A percentile compares a stretch with the other conserved stretches of the same genome.
phyloP scores from a whole-genome alignment of 176 grass and related monocot genomes.

The Eragrostis nindensis region DNA sequence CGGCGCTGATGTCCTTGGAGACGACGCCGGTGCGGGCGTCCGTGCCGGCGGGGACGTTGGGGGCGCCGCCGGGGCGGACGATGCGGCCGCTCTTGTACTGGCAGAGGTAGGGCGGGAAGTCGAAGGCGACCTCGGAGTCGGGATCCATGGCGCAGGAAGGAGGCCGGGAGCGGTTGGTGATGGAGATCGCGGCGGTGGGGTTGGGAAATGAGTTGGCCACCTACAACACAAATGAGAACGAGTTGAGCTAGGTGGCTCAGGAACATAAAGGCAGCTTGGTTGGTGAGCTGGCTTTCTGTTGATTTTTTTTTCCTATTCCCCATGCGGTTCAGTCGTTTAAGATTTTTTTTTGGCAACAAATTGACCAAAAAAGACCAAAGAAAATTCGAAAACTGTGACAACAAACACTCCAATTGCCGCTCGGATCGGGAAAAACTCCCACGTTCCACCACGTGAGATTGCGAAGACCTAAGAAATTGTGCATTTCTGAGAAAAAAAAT shows the following conservation, averaged over 20 bases:
- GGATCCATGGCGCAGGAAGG: constrained; percentile 56
- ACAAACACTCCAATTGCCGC: background rate
- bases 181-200: background rate
- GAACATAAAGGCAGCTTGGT: background rate
- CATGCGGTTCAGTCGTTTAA: constrained; percentile 1
- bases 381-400: background rate
- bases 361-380: too few relatives aligned
- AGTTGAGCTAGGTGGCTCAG: constrained; percentile 7
- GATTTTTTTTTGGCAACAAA: too few relatives aligned
- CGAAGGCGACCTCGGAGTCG: constrained; percentile 69
- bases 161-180: constrained; percentile 23
- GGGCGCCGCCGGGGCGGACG: constrained; percentile 40
- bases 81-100: constrained; percentile 80
- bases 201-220: constrained; percentile 33
- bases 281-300: constrained; percentile 26
- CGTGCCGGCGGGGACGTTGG: constrained; percentile 36
- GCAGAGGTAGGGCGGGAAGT: constrained; percentile 71
- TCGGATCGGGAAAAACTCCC: background rate
- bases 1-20: constrained; percentile 59
- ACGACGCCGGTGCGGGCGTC: constrained; percentile 52
- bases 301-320: background rate
- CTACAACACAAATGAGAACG: constrained; percentile 20
- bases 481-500: background rate
- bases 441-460: background rate
- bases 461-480: background rate